These are phyloP conservation scores for Lipomyces yamadae DNA, from an alignment of 805 yeast species.

Conservation along the genomic window DNA sequence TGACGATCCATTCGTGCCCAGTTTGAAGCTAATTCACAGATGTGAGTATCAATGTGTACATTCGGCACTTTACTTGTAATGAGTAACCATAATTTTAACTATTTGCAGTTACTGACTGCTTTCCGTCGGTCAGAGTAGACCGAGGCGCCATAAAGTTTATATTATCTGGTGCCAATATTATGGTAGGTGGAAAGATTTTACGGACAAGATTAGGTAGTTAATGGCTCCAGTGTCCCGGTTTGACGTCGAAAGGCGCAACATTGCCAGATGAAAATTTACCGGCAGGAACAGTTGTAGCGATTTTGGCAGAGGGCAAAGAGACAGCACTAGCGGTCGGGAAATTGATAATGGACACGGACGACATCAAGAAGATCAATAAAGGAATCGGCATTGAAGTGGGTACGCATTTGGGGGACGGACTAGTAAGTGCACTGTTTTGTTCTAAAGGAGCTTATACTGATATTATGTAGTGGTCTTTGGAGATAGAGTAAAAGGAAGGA, in stretches of 20 bases:
- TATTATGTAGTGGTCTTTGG: constrained; percentile 29
- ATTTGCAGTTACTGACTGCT: constrained; percentile 61
- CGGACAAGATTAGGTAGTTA: neutral
- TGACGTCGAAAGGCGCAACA: constrained; percentile 41
- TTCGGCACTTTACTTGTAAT: neutral
- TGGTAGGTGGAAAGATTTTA: constrained; percentile 57
- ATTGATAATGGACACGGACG: constrained; percentile 84
- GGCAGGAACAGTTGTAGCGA: constrained; percentile 72
- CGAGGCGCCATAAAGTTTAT: constrained; percentile 96
- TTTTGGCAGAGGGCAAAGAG: constrained; percentile 93
- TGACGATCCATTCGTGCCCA: constrained; percentile 75
- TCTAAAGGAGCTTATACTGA: neutral
- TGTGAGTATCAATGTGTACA: constrained; percentile 42
- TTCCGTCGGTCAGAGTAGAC: constrained; percentile 88
- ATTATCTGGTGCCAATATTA: constrained; percentile 92
- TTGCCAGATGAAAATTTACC: constrained; percentile 65
- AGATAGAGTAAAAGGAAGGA: constrained; percentile 14
- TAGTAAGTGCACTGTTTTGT: constrained; percentile 42
- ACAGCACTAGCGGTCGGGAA: constrained; percentile 90
- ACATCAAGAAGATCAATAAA: constrained; percentile 78
- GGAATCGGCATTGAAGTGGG: constrained; percentile 87
- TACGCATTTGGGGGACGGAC: constrained; percentile 86
- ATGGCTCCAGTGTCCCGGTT: constrained; percentile 40
- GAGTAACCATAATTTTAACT: neutral
- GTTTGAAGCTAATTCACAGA: constrained; percentile 74